Evolutionary conservation across 164 flowering plant species (phyloP), one percentile per base, ranked within the genome.

Genomic region (Berberis thunbergii): DNA sequence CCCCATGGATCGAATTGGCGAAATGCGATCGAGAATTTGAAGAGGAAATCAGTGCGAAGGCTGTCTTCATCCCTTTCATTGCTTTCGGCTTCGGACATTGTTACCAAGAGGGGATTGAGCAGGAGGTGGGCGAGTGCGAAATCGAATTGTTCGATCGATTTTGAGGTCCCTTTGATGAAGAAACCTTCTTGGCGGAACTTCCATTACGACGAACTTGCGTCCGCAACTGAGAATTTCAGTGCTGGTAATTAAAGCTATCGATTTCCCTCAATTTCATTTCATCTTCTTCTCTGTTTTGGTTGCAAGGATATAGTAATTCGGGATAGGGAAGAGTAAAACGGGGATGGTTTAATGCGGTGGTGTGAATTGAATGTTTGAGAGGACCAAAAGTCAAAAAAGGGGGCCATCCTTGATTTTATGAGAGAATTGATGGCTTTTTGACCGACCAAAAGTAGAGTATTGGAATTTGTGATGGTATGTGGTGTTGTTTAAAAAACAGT

Each of bases 221-320:
- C 80, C 43, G 98, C 98, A 4, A 93, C 98, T 7, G 76, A 83
- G 65, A 73, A 86, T 77, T 93, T 86, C 78, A 80, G 79, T 50
- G 49, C 87, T 0, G 97, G 98, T 93, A 59, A 70, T 74, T 39
- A 49, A 7, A 46, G 54, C 60, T 39, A 9, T 11, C 8, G 26
- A 26, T 26, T 3, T 61, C 0, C 11, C 8, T 1, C 10, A 6
- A 0, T 52, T 11, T 52, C 54, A 10, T 7, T 52, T 52, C n/a
- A 10, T 3, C 2, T 7, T 48, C 50, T 7, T 41, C 45, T n/a
- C 4, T 3, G 12, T 41, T 42, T 10, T 6, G 8, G 45, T 7
- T 58, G 45, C 11, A 39, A 5, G 60, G 43, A 26, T 57, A 10
- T 8, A 39, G 26, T 26, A 26, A 26, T 26, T 26, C 26, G 26